These are phyloP conservation scores for Calendula officinalis DNA, from an alignment of 129 eudicot genomes.

Conservation along the genomic window DNA sequence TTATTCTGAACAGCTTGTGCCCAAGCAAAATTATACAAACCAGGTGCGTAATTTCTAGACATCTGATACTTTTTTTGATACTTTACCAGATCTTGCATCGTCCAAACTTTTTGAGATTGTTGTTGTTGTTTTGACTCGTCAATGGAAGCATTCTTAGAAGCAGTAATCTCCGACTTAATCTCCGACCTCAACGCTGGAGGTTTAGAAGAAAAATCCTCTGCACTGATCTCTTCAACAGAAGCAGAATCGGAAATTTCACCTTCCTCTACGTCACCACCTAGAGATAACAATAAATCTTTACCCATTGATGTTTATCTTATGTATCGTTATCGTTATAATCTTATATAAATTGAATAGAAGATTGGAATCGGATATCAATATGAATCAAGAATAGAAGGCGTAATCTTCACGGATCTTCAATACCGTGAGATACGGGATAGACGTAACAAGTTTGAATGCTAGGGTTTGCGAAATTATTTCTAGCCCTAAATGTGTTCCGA, in stretches of 20 bases:
- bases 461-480: slow-evolving; percentile 29
- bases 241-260: slow-evolving; percentile 94
- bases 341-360: neutral
- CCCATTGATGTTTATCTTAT: slow-evolving; percentile 31
- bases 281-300: slow-evolving; percentile 35
- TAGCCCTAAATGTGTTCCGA: slow-evolving; percentile 35
- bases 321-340: neutral
- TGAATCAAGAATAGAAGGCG: neutral
- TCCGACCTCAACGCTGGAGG: slow-evolving; percentile 19
- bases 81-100: slow-evolving; percentile 78
- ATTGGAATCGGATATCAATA: neutral
- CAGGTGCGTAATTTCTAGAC: slow-evolving; percentile 55
- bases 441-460: slow-evolving; percentile 19
- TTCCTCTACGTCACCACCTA: slow-evolving; percentile 75
- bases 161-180: slow-evolving; percentile 19
- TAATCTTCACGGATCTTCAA: slow-evolving; percentile 14
- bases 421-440: slow-evolving; percentile 13
- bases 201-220: slow-evolving; percentile 46
- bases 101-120: slow-evolving; percentile 60
- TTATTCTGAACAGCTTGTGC: slow-evolving; percentile 97
- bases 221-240: slow-evolving; percentile 72
- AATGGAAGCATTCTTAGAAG: slow-evolving; percentile 12
- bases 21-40: slow-evolving; percentile 91
- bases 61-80: slow-evolving; percentile 67
- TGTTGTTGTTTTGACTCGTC: slow-evolving; percentile 29